Conservation (phyloP, 257 asterid species). For the Gynochthodes officinalis region DNA sequence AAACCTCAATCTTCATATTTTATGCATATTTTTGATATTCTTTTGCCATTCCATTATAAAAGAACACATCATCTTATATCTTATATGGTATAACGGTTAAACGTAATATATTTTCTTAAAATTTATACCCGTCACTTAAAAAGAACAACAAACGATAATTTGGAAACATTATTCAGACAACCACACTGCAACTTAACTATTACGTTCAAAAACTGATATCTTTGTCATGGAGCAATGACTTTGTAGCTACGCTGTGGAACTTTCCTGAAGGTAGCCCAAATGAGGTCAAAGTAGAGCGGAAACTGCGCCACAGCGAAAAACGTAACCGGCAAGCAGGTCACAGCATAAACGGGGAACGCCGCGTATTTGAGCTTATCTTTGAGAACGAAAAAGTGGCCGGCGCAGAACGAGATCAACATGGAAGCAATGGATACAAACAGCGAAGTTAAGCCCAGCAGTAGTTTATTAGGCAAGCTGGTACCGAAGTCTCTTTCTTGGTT, state of each 20-base stretch:
- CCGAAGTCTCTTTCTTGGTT: background rate
- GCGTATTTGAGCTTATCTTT: background rate
- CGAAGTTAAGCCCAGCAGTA: background rate
- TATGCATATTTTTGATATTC: too few species aligned
- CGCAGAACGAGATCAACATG: constrained; percentile 1
- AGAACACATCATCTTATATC: too few species aligned
- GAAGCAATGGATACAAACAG: background rate
- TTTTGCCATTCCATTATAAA: too few species aligned
- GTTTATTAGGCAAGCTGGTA: constrained; percentile 6
- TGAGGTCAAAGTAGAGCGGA: background rate
- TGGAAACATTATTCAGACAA: too few species aligned
- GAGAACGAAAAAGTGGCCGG: constrained; percentile 5
- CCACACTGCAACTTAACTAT: too few species aligned
- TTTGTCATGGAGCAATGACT: background rate
- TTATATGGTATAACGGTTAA: too few species aligned
- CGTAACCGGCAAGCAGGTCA: constrained; percentile 5
- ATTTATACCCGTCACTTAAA: too few species aligned
- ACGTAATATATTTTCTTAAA: too few species aligned
- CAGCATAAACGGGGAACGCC: background rate
- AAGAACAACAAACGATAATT: too few species aligned
- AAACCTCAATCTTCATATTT: too few species aligned
- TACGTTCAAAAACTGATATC: background rate
- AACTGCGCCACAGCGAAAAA: background rate
- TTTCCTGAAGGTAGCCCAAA: constrained; percentile 1
- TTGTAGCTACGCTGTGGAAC: constrained; percentile 11